Evolutionary conservation across 257 asterid genomes (phyloP).

Genomic region (Prunella vulgaris): DNA sequence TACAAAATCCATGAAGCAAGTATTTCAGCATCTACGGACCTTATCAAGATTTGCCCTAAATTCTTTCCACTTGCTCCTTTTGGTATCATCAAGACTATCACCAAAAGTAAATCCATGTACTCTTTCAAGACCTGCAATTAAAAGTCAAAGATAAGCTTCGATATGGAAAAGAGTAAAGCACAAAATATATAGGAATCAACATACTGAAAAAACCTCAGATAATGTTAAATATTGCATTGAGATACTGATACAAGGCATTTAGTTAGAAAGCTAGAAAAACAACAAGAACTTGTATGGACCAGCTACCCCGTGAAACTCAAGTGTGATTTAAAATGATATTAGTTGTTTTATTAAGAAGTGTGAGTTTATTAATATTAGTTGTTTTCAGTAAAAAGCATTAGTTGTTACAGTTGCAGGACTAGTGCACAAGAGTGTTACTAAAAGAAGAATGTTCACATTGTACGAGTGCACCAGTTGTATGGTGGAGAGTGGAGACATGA

Average conservation of each 20-base stretch:
- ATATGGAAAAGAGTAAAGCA: background rate
- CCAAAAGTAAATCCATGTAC: slow-evolving; percentile 89
- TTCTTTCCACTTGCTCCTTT: slow-evolving; percentile 71
- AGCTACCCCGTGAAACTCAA: too few species aligned
- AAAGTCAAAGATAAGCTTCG: slow-evolving; percentile 17
- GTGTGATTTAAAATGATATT: too few species aligned
- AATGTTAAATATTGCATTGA: background rate
- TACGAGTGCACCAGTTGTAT: too few species aligned
- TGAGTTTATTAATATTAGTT: too few species aligned
- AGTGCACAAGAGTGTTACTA: too few species aligned
- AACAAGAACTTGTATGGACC: too few species aligned
- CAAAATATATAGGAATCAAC: background rate
- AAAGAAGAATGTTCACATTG: too few species aligned
- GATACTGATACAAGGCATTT: background rate
- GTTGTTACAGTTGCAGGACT: too few species aligned
- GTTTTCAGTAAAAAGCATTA: too few species aligned
- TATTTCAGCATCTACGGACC: slow-evolving; percentile 34
- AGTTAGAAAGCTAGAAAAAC: background rate
- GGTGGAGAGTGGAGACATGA: background rate
- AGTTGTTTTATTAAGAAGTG: too few species aligned
- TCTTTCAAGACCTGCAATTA: slow-evolving; percentile 68
- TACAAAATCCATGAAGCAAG: background rate
- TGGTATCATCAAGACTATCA: slow-evolving; percentile 70
- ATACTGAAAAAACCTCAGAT: background rate
- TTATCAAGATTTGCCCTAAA: slow-evolving; percentile 60